A percentile compares a stretch with the other conserved stretches of the same genome.
phyloP scores from a whole-genome alignment of 2,329 filamentous ascomycete genomes.

The Penicillium psychrosexuale region DNA sequence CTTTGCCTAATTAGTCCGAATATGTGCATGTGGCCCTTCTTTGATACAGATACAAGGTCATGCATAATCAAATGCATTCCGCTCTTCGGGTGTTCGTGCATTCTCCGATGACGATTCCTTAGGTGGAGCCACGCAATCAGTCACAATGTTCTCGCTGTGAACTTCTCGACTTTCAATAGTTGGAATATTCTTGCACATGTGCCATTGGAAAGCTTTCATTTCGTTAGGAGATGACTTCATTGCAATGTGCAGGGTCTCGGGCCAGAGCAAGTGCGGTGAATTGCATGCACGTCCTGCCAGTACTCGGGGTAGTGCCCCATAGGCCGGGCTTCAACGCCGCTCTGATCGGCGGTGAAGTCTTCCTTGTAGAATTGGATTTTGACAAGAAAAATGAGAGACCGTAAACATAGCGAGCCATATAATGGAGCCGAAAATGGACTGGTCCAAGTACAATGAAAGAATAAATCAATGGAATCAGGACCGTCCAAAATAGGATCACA shows the following conservation, averaged over 20 bases:
- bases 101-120: conserved; percentile 15
- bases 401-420: background rate
- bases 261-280: background rate
- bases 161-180: background rate
- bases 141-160: background rate
- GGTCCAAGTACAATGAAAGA: background rate
- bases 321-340: background rate
- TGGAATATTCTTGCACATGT: background rate
- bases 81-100: conserved; percentile 2
- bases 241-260: background rate
- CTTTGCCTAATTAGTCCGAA: background rate
- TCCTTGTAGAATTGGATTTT: background rate
- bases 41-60: background rate
- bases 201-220: background rate
- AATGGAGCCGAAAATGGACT: background rate
- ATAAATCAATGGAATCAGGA: background rate
- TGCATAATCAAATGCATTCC: conserved; percentile 10
- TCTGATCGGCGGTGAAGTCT: background rate
- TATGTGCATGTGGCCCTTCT: background rate
- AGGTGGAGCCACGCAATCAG: conserved; percentile 14
- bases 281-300: background rate
- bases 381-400: background rate
- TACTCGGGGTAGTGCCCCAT: background rate
- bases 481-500: background rate
- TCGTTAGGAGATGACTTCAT: background rate